Evolutionary conservation across 805 yeast species (phyloP).

Genomic region (Crinitomyces ghanaensis): DNA sequence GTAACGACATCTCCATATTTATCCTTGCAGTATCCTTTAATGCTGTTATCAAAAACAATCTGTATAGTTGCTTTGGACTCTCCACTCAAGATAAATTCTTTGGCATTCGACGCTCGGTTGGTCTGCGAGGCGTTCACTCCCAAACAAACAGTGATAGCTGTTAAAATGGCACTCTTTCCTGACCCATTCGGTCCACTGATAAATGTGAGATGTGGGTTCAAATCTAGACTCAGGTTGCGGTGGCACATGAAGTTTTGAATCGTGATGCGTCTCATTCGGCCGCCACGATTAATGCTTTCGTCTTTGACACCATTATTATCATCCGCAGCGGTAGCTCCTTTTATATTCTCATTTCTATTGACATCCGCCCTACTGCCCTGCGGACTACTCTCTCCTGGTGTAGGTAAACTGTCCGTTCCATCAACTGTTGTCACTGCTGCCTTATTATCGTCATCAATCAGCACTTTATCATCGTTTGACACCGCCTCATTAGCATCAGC

Average conservation of each 20-base stretch:
- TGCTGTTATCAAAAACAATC: conserved; percentile 38
- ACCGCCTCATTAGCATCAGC: too few species aligned
- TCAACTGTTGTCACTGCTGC: too few species aligned
- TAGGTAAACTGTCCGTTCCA: too few species aligned
- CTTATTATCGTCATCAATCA: too few species aligned
- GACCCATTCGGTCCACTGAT: conserved; percentile 86
- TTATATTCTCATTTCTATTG: too few species aligned
- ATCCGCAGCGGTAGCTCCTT: too few species aligned
- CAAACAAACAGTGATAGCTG: conserved; percentile 76
- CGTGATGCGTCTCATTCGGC: conserved; percentile 49
- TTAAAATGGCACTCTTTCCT: conserved; percentile 80
- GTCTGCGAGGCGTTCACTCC: conserved; percentile 87
- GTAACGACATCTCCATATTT: conserved; percentile 61
- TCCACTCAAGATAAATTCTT: conserved; percentile 68
- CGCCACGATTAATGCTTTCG: too few species aligned
- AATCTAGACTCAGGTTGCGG: conserved; percentile 56
- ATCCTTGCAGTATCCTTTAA: conserved; percentile 53
- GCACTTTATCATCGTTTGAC: too few species aligned
- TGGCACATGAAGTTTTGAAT: conserved; percentile 70
- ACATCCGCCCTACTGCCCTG: too few species aligned
- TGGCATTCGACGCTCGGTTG: conserved; percentile 65
- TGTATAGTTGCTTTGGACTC: conserved; percentile 53
- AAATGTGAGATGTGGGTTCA: conserved; percentile 75
- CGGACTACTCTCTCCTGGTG: too few species aligned
- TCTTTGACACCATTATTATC: too few species aligned